phyloP scores from a whole-genome alignment of 1,284 basidiomycete species.

The Heliocybe sulcata region DNA sequence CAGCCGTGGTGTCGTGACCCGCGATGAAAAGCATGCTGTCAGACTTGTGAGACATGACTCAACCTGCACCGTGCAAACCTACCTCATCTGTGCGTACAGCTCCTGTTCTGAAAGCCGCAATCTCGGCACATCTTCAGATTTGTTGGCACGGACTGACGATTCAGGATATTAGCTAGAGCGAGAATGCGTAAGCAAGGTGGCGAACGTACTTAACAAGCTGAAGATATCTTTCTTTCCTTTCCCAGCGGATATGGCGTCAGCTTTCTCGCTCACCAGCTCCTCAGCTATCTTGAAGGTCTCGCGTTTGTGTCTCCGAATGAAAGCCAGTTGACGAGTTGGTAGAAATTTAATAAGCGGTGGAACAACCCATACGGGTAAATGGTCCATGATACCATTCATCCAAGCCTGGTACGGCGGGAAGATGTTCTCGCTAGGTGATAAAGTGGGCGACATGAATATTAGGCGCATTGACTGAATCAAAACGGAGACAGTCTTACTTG shows the following conservation, averaged over 20 bases:
- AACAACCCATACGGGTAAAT: too few species aligned
- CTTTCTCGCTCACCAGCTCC: not conserved
- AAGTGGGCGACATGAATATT: too few species aligned
- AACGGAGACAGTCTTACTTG: too few species aligned
- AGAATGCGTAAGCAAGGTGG: conserved; percentile 12
- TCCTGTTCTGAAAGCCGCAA: conserved; percentile 7
- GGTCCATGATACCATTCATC: too few species aligned
- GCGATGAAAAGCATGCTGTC: conserved; percentile 19
- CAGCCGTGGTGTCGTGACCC: conserved; percentile 25
- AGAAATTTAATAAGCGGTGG: too few species aligned
- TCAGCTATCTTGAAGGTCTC: not conserved
- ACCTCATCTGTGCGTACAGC: conserved; percentile 15
- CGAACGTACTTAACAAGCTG: conserved; percentile 17
- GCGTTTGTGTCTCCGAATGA: too few species aligned
- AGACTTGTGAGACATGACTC: not conserved
- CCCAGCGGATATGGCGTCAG: not conserved
- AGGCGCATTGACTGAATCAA: too few species aligned
- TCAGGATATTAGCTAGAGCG: conserved; percentile 1
- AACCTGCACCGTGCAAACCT: conserved; percentile 5
- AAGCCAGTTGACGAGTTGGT: too few species aligned
- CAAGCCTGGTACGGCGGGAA: too few species aligned
- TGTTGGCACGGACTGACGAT: conserved; percentile 15
- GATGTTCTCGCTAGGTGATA: too few species aligned
- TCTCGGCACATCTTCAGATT: conserved; percentile 16
- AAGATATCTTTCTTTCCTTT: conserved; percentile 7